phyloP scores from a whole-genome alignment of 305 asterid genomes.

The Fraxinus floribunda region DNA sequence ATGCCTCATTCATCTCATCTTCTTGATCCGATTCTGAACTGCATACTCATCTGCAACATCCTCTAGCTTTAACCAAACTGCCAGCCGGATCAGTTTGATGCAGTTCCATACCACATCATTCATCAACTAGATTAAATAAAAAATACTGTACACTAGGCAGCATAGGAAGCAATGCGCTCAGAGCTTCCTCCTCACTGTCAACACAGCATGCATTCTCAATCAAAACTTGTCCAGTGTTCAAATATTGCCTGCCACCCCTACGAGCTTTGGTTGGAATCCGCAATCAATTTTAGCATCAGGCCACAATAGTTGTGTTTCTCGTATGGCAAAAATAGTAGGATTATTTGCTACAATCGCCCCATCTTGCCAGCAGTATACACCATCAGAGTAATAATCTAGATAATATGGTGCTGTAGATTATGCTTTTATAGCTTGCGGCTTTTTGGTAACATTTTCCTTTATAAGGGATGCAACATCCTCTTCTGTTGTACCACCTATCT shows the following conservation, averaged over 20 bases:
- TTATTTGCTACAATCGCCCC: conserved; percentile 99
- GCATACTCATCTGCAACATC: conserved; percentile 73
- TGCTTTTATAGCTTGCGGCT: conserved; percentile 88
- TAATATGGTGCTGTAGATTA: conserved; percentile 99
- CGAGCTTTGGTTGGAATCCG: conserved; percentile 94
- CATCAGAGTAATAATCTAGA: conserved; percentile 96
- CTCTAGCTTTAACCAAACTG: conserved; percentile 83
- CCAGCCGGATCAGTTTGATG: conserved; percentile 87
- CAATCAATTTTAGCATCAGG: conserved; percentile 66
- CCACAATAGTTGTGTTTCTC: conserved; percentile 62
- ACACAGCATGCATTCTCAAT: conserved; percentile 98
- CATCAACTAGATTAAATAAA: conserved; percentile 98
- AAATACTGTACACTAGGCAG: conserved; percentile 90
- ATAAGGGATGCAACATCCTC: too few relatives aligned
- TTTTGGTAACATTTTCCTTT: too few relatives aligned
- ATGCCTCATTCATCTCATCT: too few relatives aligned
- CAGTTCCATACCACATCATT: conserved; percentile 96
- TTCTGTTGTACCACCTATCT: too few relatives aligned
- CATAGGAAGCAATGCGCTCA: conserved; percentile 87
- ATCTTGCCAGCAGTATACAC: conserved; percentile 95
- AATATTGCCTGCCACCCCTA: conserved; percentile 96
- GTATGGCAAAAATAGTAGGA: conserved; percentile 88
- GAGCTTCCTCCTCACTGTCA: conserved; percentile 96
- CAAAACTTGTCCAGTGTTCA: conserved; percentile 94
- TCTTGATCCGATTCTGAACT: too few relatives aligned